These are phyloP conservation scores for Bocquillonia castaneifolia DNA, from an alignment of 441 rosid genomes.

Conservation along the genomic window DNA sequence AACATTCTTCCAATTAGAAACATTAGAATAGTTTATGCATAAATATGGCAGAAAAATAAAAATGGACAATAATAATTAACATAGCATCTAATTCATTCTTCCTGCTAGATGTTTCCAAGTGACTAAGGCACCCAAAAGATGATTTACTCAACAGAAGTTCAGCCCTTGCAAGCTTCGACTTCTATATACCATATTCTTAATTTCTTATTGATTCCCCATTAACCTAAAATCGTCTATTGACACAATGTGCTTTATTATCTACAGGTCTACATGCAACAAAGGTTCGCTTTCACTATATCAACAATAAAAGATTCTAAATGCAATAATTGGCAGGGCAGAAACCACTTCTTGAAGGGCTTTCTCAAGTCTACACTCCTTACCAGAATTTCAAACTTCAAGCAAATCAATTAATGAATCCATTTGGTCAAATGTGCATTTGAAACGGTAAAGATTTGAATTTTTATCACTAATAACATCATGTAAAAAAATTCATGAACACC, in stretches of 20 bases:
- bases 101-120: not conserved
- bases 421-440: not conserved
- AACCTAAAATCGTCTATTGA: not conserved
- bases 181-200: not conserved
- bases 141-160: not conserved
- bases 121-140: not conserved
- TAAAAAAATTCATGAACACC: not conserved
- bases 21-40: not conserved
- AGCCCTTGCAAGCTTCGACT: constrained; percentile 5
- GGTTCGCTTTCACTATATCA: not conserved
- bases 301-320: not conserved
- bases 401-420: not conserved
- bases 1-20: not conserved
- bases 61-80: not conserved
- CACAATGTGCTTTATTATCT: not conserved
- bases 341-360: not conserved
- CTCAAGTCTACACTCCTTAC: not conserved
- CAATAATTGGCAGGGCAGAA: not conserved
- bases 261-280: not conserved
- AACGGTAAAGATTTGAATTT: not conserved
- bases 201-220: not conserved
- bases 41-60: not conserved
- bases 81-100: not conserved
- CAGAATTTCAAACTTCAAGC: not conserved
- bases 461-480: no score